Evolutionary conservation across 208 protist genomes (phyloP).

Genomic region (Trypanosoma platydactyli): DNA sequence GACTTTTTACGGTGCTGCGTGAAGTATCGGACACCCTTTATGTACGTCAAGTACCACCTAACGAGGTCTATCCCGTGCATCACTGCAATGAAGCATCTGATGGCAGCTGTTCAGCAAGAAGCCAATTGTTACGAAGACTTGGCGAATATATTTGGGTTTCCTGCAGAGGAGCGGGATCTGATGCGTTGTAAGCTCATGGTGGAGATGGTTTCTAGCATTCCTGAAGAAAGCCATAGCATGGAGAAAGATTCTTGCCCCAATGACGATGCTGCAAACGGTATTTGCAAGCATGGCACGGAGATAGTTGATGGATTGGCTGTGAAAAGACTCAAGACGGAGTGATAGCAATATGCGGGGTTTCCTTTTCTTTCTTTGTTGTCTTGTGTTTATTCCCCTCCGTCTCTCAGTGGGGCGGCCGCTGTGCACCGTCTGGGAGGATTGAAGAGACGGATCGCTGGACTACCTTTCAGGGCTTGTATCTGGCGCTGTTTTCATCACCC

Average conservation of each 20-base stretch:
- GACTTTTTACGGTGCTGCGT: constrained; percentile 56
- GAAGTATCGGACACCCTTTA: constrained; percentile 66
- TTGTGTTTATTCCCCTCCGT: constrained; percentile 8
- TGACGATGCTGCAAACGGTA: neutral
- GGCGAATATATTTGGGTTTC: constrained; percentile 52
- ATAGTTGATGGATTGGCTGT: neutral
- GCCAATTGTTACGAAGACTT: constrained; percentile 66
- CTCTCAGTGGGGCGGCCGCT: neutral
- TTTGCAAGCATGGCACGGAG: neutral
- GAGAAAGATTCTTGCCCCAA: neutral
- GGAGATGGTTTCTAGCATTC: constrained; percentile 38
- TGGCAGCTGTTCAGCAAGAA: constrained; percentile 54
- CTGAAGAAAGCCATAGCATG: neutral
- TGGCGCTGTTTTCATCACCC: too few species aligned
- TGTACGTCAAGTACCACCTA: constrained; percentile 90
- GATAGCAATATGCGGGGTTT: neutral
- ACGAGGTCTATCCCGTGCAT: constrained; percentile 73
- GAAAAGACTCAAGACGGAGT: constrained; percentile 11
- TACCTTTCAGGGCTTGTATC: too few species aligned
- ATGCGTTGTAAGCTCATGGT: constrained; percentile 29
- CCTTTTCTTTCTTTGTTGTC: constrained; percentile 1
- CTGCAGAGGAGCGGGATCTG: constrained; percentile 28
- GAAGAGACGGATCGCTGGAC: too few species aligned
- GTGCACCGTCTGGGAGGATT: too few species aligned
- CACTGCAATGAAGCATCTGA: constrained; percentile 54